Evolutionary conservation across 345 rosid genomes (phyloP), one percentile per base, ranked within the genome.

Genomic region (Firmiana major): DNA sequence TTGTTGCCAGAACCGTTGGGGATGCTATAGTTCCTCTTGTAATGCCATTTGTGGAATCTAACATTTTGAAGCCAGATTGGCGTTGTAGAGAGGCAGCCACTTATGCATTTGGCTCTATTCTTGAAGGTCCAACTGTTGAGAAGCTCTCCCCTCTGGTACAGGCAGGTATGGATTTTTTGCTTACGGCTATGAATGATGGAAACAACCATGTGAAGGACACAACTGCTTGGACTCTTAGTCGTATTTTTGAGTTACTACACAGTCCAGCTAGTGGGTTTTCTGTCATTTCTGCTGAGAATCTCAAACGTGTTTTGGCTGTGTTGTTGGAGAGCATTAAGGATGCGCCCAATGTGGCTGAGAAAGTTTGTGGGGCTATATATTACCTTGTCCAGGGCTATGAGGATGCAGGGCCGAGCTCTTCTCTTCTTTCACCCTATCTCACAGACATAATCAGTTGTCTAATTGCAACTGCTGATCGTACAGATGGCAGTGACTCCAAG

Each of bases 201-300:
- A 93, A 91, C 85, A 94, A 87, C 74, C 98, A 94, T 54, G 98
- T 94, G 79, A 90, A 90, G 83, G 97, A 94, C 82, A 90, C 98
- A 64, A 93, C 97, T 51, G 98, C 97, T 13, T 94, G 97, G 98
- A 88, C 98, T 70, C 91, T 94, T 53, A 81, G 97, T 71, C 94
- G 98, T n/a, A 85, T 91, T 75, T 94, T 94, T 83, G 98, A 94
- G 90, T 85, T 94, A 77, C 78, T 94, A 86, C 98, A 94, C 79
- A 63, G 88, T 79, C 94, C 94, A 60, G 85, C 91, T 43, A 78
- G 68, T 76, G 97, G 93, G 16, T 88, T 87, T 83, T 85, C 94
- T 69, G 87, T 91, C 34, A 89, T 93, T 62, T 79, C 97, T 49
- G 79, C 85, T 5, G 94, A 84, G 78, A 91, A 94, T 69, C 88